Evolutionary conservation across 306 rosid species (phyloP).

Genomic region (barrel medic (Medicago truncatula)): MtrunA17r5.0-ANR NC_053045.1:63852001-63852500

Average conservation of each 20-base stretch:
- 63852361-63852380: too few relatives aligned
- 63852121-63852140: slow-evolving; percentile 10
- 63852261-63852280: too few relatives aligned
- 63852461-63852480: not conserved
- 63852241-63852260: too few relatives aligned
- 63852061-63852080: not conserved
- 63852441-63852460: not conserved
- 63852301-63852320: not conserved
- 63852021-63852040: too few relatives aligned
- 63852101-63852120: slow-evolving; percentile 4
- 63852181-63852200: too few relatives aligned
- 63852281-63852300: too few relatives aligned
- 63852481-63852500: not conserved
- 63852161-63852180: too few relatives aligned
- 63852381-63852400: not conserved
- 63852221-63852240: not conserved
- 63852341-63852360: not conserved
- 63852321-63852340: not conserved
- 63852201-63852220: not conserved
- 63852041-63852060: slow-evolving; percentile 11
- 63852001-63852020: too few relatives aligned
- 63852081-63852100: not conserved
- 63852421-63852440: not conserved
- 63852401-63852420: not conserved
- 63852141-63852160: not conserved